Evolutionary conservation across 371 early-diverging fungal species (phyloP).

Genomic region (Lichtheimia corymbifera): DNA sequence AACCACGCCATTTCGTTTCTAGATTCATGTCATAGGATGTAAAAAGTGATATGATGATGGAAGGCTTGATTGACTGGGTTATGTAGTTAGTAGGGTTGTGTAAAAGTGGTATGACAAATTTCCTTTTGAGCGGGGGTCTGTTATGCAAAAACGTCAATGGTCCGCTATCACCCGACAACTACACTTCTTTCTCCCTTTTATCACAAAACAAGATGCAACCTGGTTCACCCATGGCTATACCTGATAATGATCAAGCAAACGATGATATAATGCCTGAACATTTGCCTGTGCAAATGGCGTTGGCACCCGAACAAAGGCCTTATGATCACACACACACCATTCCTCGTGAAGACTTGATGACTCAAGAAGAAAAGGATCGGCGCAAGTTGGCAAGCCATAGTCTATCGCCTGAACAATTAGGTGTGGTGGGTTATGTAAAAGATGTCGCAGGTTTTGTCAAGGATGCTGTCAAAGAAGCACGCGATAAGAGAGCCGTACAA

Average conservation of each 20-base stretch:
- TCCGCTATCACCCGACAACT: no score
- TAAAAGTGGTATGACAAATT: no score
- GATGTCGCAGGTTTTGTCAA: conserved; percentile 53
- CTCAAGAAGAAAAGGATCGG: neutral
- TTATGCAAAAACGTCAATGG: no score
- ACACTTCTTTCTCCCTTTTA: no score
- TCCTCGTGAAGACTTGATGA: conserved; percentile 15
- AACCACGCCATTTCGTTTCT: no score
- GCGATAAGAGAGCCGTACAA: conserved; percentile 11
- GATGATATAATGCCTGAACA: conserved; percentile 27
- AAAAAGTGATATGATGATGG: no score
- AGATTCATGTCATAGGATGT: no score
- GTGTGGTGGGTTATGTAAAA: conserved; percentile 48
- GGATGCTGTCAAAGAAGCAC: conserved; percentile 35
- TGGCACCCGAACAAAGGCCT: conserved; percentile 38
- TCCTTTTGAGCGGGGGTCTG: no score
- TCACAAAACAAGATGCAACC: conserved; percentile 13
- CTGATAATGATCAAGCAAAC: conserved; percentile 5
- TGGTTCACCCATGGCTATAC: conserved; percentile 17
- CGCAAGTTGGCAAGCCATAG: conserved; percentile 34
- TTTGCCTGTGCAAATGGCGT: conserved; percentile 39
- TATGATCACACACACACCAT: conserved; percentile 29
- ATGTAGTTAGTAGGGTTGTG: no score
- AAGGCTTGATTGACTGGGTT: no score
- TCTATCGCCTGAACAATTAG: conserved; percentile 46